Evolutionary conservation across 2,329 filamentous ascomycete genomes (phyloP), one percentile per base, ranked within the genome.

Genomic region (Curvularia eragrostidis): DNA sequence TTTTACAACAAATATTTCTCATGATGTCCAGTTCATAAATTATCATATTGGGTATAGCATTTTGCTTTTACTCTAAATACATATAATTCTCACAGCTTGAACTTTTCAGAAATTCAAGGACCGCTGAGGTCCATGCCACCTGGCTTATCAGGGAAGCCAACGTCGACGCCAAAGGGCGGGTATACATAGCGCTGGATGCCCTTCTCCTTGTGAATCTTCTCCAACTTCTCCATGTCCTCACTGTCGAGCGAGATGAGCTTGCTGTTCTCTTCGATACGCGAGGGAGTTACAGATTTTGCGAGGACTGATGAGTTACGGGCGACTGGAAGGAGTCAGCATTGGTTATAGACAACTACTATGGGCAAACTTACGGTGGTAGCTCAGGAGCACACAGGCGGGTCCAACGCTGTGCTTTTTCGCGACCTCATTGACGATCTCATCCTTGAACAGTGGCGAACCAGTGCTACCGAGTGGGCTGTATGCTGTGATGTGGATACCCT

Each of bases 401-500:
- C 76, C 73, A 9, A 82, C 80, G 42, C 73, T 74, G 67, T 82
- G 79, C 71, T 83, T 83, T 75, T 82, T 79, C 2, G 81, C 81
- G 9, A 82, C 76, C 61, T 81, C 77, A 36, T 77, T 70, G n/a
- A 83, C 76, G 18, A 65, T 77, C 61, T 81, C 78, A 52, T 83
- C 79, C 52, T 78, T 72, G 71, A 83, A 81, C 32, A 83, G 68
- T 12, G 80, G 80, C 49, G 76, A 79, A 13, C 80, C 81, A 5
- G 80, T 82, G 70, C 78, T 81, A 18, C 81, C 81, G 2, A 83
- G 70, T 12, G 81, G 81, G 56, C 78, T 80, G 80, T 92, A 93
- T 15, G 89, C 89, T 64, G 91, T 88, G 71, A 91, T 79, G 69
- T 90, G 84, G 59, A 93, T 91, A 55, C 85, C 85, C 76, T 89